Evolutionary conservation across 495 filamentous ascomycete genomes (phyloP), one percentile per base, ranked within the genome.

Genomic region (Lasiosphaeria hispida): DNA sequence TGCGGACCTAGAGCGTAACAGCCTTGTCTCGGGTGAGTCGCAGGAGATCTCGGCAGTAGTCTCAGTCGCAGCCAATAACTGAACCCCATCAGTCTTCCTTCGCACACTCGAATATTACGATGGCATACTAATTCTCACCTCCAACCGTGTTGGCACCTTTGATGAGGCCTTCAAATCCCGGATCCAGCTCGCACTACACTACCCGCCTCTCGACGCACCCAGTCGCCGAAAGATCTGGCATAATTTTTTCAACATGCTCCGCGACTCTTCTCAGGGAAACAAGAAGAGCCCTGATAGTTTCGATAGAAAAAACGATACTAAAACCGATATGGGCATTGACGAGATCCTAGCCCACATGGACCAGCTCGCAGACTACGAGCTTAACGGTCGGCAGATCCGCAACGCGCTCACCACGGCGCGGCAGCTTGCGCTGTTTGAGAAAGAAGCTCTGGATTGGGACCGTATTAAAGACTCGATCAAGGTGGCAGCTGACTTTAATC

Each of bases 121-220:
- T 14, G 77, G 73, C 9, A 74, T 78, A 54, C 53, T 79, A 2
- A 76, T 79, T 61, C 71, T 80, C 4, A 80, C 77, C 10, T 74
- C 75, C 10, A 82, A 79, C 57, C 69, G 77, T 11, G 62, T 78
- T 10, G 48, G 48, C 33, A 62, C 58, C 9, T 72, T 80, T 52
- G 76, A 79, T 44, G 63, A 67, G 4, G 76, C 60, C 34, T 70
- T 74, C 63, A 72, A 72, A 44, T 73, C 65, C 1, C 66, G 73
- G 18, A 75, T 80, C 36, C 70, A 77, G 49, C 42, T 78, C 4
- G 55, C 69, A 1, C 59, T 79, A 3, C 59, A 63, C 38, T 74
- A 74, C 55, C 57, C 67, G 0, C 58, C 71, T 8, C 67, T 80
- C 10, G 54, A 15, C 53, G 15, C 42, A 18, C 10, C 34, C 8